Percentiles rank a stretch among this genome's conserved stretches.
phyloP scores from a whole-genome alignment of 2,329 filamentous ascomycete genomes.

The Alternaria sp. region DNA sequence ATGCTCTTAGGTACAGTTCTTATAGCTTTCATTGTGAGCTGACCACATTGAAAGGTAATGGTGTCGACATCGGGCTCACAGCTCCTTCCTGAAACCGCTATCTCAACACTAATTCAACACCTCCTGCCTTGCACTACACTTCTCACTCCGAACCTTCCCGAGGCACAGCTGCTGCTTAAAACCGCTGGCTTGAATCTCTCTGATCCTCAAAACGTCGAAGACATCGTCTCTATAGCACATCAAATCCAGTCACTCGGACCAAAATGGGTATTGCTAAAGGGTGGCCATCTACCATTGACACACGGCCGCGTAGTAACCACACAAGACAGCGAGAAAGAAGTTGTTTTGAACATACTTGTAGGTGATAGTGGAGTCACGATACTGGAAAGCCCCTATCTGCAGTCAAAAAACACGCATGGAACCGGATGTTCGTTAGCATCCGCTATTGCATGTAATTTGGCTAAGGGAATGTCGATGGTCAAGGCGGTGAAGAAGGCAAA shows the following conservation, averaged over 20 bases:
- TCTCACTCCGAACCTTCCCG: constrained; percentile 80
- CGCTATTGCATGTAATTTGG: constrained; percentile 78
- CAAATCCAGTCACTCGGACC: constrained; percentile 74
- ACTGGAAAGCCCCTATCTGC: constrained; percentile 75
- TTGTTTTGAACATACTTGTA: constrained; percentile 81
- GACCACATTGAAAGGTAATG: constrained; percentile 73
- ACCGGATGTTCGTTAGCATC: constrained; percentile 95
- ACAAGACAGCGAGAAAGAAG: constrained; percentile 65
- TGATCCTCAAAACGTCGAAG: constrained; percentile 67
- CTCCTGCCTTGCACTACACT: constrained; percentile 74
- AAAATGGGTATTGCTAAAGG: constrained; percentile 85
- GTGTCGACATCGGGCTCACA: constrained; percentile 81
- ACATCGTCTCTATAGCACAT: constrained; percentile 74
- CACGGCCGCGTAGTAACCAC: constrained; percentile 68
- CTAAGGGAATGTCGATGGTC: constrained; percentile 65
- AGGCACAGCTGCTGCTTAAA: constrained; percentile 72
- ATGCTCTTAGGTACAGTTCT: not conserved
- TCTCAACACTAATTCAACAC: constrained; percentile 65
- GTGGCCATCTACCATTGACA: constrained; percentile 85
- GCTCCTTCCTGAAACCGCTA: constrained; percentile 72
- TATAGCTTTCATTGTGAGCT: not conserved
- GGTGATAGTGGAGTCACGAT: constrained; percentile 67
- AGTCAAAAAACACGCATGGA: constrained; percentile 86
- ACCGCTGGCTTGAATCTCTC: constrained; percentile 57
- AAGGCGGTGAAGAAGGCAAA: constrained; percentile 73